These are phyloP conservation scores for Cyberlindnera suaveolens DNA, from an alignment of 805 yeast genomes.

Conservation along the genomic window DNA sequence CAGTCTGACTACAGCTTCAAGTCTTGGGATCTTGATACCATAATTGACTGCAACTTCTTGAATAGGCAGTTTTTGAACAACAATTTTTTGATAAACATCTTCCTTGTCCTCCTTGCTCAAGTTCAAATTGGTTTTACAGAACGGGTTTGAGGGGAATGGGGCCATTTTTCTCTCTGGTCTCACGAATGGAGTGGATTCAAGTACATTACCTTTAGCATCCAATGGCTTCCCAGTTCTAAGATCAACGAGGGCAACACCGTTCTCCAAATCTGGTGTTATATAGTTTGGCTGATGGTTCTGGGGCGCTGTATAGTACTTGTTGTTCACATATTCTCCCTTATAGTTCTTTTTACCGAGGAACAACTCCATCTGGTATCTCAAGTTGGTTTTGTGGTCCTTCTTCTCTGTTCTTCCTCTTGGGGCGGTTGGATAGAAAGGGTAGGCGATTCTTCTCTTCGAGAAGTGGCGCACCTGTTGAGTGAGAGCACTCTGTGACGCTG, in stretches of 20 bases:
- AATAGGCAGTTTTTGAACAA: conserved; percentile 44
- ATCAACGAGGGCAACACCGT: conserved; percentile 31
- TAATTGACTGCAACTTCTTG: conserved; percentile 74
- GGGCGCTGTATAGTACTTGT: conserved; percentile 67
- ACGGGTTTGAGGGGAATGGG: conserved; percentile 78
- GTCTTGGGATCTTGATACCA: conserved; percentile 77
- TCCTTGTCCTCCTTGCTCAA: conserved; percentile 54
- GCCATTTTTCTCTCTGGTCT: conserved; percentile 31
- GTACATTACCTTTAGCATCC: conserved; percentile 14
- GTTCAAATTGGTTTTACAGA: conserved; percentile 60
- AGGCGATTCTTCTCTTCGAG: conserved; percentile 46
- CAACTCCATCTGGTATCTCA: conserved; percentile 58
- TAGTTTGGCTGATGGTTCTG: conserved; percentile 69
- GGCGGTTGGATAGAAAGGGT: conserved; percentile 45
- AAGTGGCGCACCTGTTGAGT: conserved; percentile 37
- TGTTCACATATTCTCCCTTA: conserved; percentile 73
- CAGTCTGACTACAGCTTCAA: conserved; percentile 81
- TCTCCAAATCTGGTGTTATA: conserved; percentile 48
- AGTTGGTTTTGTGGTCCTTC: conserved; percentile 41
- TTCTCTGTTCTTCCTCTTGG: conserved; percentile 35
- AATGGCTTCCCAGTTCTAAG: conserved; percentile 28
- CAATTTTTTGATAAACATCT: conserved; percentile 52
- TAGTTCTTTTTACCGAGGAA: conserved; percentile 81
- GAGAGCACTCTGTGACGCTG: neutral
- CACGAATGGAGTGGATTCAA: conserved; percentile 6